Conservation (phyloP, 2,329 filamentous ascomycete species). For the Coccinonectria pachysandricola region DNA sequence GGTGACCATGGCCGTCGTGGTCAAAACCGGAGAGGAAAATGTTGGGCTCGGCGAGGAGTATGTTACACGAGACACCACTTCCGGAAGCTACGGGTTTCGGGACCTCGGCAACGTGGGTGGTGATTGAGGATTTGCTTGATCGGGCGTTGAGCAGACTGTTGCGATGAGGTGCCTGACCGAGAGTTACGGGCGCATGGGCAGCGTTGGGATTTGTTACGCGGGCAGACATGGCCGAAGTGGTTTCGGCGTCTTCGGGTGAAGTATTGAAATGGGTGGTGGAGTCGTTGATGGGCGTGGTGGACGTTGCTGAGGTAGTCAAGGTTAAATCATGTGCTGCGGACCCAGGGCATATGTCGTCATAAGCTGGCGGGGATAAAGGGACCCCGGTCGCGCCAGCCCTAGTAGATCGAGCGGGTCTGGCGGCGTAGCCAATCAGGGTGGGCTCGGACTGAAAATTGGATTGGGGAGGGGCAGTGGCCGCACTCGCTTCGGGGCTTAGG, state of each 20-base stretch:
- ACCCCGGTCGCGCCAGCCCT: slow-evolving; percentile 11
- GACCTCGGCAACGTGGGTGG: slow-evolving; percentile 41
- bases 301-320: slow-evolving; percentile 10
- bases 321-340: slow-evolving; percentile 17
- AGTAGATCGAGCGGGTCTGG: slow-evolving; percentile 10
- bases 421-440: slow-evolving; percentile 4
- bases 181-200: too few relatives aligned
- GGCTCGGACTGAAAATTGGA: slow-evolving; percentile 3
- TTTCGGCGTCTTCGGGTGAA: too few relatives aligned
- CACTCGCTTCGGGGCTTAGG: slow-evolving; percentile 1
- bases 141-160: slow-evolving; percentile 42
- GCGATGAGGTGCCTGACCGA: too few relatives aligned
- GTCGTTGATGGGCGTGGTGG: slow-evolving; percentile 8
- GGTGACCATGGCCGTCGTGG: slow-evolving; percentile 46
- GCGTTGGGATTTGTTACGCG: slow-evolving; percentile 12
- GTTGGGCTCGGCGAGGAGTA: slow-evolving; percentile 68
- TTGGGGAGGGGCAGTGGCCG: slow-evolving; percentile 4
- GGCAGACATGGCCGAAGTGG: slow-evolving; percentile 16
- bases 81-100: slow-evolving; percentile 70
- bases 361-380: slow-evolving; percentile 16
- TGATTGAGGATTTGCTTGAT: slow-evolving; percentile 40
- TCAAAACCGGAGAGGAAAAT: slow-evolving; percentile 73
- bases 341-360: slow-evolving; percentile 20
- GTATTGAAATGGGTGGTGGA: too few relatives aligned
- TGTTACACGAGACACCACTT: slow-evolving; percentile 64